A percentile compares a stretch with the other conserved stretches of the same genome.
Conservation (phyloP, 2,329 filamentous ascomycete species). For the Lecanicillium sp. region DNA sequence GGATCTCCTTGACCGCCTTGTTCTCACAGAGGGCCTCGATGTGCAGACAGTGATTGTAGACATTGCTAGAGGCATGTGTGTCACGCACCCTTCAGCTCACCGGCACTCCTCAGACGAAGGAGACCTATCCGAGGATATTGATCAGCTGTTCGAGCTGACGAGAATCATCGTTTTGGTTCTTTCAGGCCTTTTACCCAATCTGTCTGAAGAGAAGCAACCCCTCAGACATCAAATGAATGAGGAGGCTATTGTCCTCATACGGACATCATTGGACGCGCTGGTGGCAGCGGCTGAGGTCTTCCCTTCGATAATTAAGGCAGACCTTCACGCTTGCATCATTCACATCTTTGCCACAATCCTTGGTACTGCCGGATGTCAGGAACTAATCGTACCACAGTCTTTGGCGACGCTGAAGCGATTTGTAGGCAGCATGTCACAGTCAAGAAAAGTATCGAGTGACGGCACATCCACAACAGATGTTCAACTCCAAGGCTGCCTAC, state of each 20-base stretch:
- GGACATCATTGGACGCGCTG: slow-evolving; percentile 73
- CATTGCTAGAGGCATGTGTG: slow-evolving; percentile 81
- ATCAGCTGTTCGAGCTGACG: slow-evolving; percentile 94
- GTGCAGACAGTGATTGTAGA: slow-evolving; percentile 91
- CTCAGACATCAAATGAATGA: slow-evolving; percentile 75
- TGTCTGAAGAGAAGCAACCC: slow-evolving; percentile 57
- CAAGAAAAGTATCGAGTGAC: slow-evolving; percentile 27
- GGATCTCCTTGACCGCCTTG: slow-evolving; percentile 86
- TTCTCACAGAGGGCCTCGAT: slow-evolving; percentile 80
- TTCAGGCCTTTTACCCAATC: slow-evolving; percentile 76
- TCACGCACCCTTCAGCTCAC: slow-evolving; percentile 84
- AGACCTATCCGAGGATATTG: slow-evolving; percentile 90
- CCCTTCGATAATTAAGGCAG: slow-evolving; percentile 90
- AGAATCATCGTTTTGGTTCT: slow-evolving; percentile 92
- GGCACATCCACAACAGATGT: slow-evolving; percentile 44
- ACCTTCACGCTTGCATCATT: slow-evolving; percentile 91
- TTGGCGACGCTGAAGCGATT: slow-evolving; percentile 90
- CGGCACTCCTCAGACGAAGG: slow-evolving; percentile 48
- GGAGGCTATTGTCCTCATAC: slow-evolving; percentile 74
- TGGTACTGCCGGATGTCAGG: slow-evolving; percentile 74
- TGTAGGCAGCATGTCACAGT: slow-evolving; percentile 61
- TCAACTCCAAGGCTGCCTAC: slow-evolving; percentile 74
- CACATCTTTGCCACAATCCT: slow-evolving; percentile 95
- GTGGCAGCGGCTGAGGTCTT: slow-evolving; percentile 95
- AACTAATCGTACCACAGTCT: slow-evolving; percentile 79